Evolutionary conservation across 345 rosid species (phyloP), one percentile per base, ranked within the genome.

Genomic region (Lenwebbia sp.): DNA sequence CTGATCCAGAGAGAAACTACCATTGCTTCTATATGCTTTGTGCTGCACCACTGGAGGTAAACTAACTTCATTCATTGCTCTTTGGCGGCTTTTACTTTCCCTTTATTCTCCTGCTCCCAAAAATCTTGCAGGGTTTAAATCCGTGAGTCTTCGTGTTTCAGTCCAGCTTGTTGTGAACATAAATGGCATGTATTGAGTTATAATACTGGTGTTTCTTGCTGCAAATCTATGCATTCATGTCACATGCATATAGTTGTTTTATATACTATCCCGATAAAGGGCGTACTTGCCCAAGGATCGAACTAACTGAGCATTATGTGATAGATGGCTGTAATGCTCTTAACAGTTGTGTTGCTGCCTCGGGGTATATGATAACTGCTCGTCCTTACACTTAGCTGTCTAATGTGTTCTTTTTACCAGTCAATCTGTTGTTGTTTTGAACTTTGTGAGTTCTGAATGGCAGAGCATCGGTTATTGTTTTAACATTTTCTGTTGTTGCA

Each of bases 11-110:
- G 93, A 94, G 99, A 92, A 97, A 97, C 89, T 97, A 97, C 87
- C 99, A 96, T 90, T 97, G 99, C 91, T 97, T 97, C 90, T 97
- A 97, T 91, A 96, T 97, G 99, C 98, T 97, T 87, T 97, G 99
- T 85, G 95, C 98, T 86, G 99, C 98, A 83, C 99, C 99, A 0
- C 86, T 89, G 9, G 92, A 95, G 95, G 99, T 94, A 92, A 85
- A 78, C 30, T 83, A 54, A 83, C 60, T 30, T 82, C 33, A 13
- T 41, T 82, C 22, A 47, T 82, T 82, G 54, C 54, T 50, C 53
- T 82, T 82, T 50, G 25, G 57, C 3, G 13, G 44, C 84, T 52
- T 87, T 52, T 88, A 30, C 62, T 56, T 87, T 52, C 85, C 86
- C 84, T 44, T 54, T 84, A 88, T 15, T 41, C 33, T 76, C 21